phyloP scores from a whole-genome alignment of 208 protist genomes.

The Leishmania gerbilli region DNA sequence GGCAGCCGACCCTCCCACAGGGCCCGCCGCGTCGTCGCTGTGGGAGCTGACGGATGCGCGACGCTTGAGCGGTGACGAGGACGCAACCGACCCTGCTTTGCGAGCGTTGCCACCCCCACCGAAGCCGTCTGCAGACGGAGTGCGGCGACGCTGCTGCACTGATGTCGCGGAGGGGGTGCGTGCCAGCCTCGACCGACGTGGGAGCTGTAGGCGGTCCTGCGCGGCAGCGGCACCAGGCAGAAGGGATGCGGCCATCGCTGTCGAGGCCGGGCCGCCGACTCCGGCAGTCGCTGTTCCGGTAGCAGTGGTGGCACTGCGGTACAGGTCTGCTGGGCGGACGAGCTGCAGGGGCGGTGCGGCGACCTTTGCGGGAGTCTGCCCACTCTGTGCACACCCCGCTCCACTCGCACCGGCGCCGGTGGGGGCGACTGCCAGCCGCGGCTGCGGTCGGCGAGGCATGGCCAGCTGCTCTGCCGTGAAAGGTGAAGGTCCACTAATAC shows the following conservation, averaged over 20 bases:
- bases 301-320: constrained; percentile 9
- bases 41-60: neutral
- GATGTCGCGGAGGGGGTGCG: constrained; percentile 13
- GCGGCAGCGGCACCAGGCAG: constrained; percentile 24
- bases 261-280: neutral
- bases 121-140: constrained; percentile 1
- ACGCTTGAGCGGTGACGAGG: constrained; percentile 10
- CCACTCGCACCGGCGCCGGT: neutral
- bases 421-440: neutral
- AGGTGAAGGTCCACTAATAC: constrained; percentile 10
- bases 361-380: neutral
- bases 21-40: neutral
- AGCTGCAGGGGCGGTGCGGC: constrained; percentile 22
- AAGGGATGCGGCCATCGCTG: constrained; percentile 24
- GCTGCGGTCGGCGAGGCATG: constrained; percentile 19
- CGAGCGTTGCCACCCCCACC: neutral
- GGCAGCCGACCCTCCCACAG: neutral
- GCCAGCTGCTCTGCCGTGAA: constrained; percentile 23
- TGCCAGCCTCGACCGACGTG: constrained; percentile 7
- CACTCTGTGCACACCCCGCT: neutral
- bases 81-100: neutral
- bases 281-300: neutral
- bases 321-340: constrained; percentile 12
- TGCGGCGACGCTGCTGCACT: constrained; percentile 5
- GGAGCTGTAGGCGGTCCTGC: constrained; percentile 19